These are phyloP conservation scores for Mortierella sp. DNA, from an alignment of 371 early-diverging fungal genomes.

Conservation along the genomic window DNA sequence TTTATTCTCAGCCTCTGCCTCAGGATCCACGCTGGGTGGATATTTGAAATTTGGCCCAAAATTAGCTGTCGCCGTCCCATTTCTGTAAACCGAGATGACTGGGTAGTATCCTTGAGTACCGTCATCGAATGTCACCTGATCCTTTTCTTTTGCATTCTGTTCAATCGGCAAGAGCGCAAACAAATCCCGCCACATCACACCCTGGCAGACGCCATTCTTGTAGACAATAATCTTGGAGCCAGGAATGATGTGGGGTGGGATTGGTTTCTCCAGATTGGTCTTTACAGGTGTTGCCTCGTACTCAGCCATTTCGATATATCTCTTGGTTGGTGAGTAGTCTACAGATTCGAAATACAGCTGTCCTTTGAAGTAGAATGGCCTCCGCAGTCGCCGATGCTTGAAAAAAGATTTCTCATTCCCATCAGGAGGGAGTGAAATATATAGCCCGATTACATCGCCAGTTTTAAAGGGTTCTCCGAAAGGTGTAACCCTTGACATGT, in stretches of 20 bases:
- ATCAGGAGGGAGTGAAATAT: constrained; percentile 69
- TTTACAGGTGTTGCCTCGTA: constrained; percentile 52
- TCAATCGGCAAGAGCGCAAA: constrained; percentile 65
- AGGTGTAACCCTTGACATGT: constrained; percentile 66
- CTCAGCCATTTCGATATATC: constrained; percentile 64
- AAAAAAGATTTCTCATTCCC: constrained; percentile 58
- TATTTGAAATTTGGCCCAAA: constrained; percentile 76
- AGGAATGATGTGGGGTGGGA: constrained; percentile 48
- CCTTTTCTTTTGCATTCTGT: constrained; percentile 59
- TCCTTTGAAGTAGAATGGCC: constrained; percentile 73
- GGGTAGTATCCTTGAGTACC: constrained; percentile 81
- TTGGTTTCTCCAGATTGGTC: constrained; percentile 33
- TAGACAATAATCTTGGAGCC: constrained; percentile 71
- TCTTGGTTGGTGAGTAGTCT: constrained; percentile 71
- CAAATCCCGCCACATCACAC: constrained; percentile 72
- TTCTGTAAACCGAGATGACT: constrained; percentile 73
- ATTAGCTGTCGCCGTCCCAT: constrained; percentile 75
- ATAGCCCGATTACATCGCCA: constrained; percentile 79
- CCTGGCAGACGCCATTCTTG: constrained; percentile 77
- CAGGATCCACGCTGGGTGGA: constrained; percentile 64
- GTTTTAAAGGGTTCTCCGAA: constrained; percentile 74
- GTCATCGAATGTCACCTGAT: constrained; percentile 72
- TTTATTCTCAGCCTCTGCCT: constrained; percentile 49
- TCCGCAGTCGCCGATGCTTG: constrained; percentile 66
- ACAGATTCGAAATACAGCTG: constrained; percentile 77